phyloP scores from a whole-genome alignment of 2,329 filamentous ascomycete genomes.

The Pestalotiopsis sp. region DNA sequence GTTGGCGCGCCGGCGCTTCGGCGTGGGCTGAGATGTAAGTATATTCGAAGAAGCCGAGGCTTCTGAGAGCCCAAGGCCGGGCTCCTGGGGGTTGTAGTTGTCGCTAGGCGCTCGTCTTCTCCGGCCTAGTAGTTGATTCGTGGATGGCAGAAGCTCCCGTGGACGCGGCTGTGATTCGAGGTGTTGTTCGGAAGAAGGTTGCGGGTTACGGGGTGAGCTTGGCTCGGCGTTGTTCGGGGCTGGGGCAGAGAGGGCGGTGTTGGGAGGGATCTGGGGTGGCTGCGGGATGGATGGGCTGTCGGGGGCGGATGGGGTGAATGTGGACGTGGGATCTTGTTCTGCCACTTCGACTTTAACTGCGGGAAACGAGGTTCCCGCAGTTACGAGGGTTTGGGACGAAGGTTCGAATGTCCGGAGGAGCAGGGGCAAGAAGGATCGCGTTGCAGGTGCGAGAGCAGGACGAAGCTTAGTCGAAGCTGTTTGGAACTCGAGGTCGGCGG shows the following conservation, averaged over 20 bases:
- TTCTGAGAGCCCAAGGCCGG: slow-evolving; percentile 23
- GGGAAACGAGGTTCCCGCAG: slow-evolving; percentile 45
- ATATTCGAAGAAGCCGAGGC: slow-evolving; percentile 22
- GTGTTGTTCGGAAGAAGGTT: slow-evolving; percentile 19
- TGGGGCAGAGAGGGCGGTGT: slow-evolving; percentile 47
- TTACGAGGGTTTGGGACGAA: slow-evolving; percentile 17
- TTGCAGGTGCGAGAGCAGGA: background rate
- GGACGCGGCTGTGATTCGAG: slow-evolving; percentile 20
- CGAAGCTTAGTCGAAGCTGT: background rate
- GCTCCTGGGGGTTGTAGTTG: slow-evolving; percentile 31
- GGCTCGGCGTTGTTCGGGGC: slow-evolving; percentile 21
- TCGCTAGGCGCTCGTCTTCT: slow-evolving; percentile 51
- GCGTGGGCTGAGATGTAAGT: slow-evolving; percentile 36
- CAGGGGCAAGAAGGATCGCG: background rate
- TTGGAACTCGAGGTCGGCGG: background rate
- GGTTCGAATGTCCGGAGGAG: background rate
- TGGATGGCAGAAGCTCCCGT: slow-evolving; percentile 21
- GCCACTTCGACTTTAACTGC: slow-evolving; percentile 68
- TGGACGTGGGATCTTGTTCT: slow-evolving; percentile 60
- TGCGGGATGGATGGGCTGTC: slow-evolving; percentile 66
- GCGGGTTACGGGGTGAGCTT: slow-evolving; percentile 22
- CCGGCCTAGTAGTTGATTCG: slow-evolving; percentile 53
- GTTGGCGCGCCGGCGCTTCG: slow-evolving; percentile 61
- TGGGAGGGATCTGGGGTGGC: slow-evolving; percentile 50
- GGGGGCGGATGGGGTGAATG: slow-evolving; percentile 65